Conservation (phyloP, 441 rosid genomes). For the Croton setiger region DNA sequence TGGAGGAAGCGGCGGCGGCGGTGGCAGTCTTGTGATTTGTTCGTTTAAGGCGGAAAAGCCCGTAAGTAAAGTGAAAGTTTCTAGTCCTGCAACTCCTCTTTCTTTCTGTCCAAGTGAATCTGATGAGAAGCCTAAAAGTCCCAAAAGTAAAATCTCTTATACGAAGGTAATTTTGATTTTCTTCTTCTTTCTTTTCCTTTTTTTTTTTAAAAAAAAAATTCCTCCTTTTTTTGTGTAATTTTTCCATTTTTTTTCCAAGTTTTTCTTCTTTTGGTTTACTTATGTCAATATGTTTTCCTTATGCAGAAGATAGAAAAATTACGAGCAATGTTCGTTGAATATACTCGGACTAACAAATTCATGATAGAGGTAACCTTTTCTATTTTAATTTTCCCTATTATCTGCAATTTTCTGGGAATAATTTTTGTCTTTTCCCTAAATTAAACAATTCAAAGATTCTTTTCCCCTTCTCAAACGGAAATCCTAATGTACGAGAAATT, state of each 20-base stretch:
- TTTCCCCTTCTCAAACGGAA: background rate
- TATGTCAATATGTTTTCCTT: background rate
- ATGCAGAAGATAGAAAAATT: slow-evolving; percentile 30
- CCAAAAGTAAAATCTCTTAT: slow-evolving; percentile 20
- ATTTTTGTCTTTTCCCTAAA: background rate
- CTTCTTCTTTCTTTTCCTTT: background rate
- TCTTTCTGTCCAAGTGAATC: slow-evolving; percentile 38
- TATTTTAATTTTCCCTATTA: background rate
- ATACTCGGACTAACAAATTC: slow-evolving; percentile 18
- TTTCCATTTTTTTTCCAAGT: too few relatives aligned
- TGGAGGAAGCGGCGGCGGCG: background rate
- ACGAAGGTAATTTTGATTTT: slow-evolving; percentile 23
- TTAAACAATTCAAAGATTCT: background rate
- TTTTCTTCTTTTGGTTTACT: background rate
- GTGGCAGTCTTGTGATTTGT: background rate
- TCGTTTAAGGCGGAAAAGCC: slow-evolving; percentile 1
- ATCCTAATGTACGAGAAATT: background rate
- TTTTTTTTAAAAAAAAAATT: background rate
- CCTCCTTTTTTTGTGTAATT: background rate
- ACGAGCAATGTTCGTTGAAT: slow-evolving; percentile 9
- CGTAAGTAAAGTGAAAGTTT: slow-evolving; percentile 21
- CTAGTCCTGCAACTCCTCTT: slow-evolving; percentile 45
- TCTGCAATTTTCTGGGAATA: background rate
- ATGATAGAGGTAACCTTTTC: slow-evolving; percentile 22
- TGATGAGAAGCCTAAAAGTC: slow-evolving; percentile 32